These are phyloP conservation scores for Chaetomium globosum DNA, from an alignment of 2,329 filamentous ascomycete species.

Conservation along the genomic window DNA sequence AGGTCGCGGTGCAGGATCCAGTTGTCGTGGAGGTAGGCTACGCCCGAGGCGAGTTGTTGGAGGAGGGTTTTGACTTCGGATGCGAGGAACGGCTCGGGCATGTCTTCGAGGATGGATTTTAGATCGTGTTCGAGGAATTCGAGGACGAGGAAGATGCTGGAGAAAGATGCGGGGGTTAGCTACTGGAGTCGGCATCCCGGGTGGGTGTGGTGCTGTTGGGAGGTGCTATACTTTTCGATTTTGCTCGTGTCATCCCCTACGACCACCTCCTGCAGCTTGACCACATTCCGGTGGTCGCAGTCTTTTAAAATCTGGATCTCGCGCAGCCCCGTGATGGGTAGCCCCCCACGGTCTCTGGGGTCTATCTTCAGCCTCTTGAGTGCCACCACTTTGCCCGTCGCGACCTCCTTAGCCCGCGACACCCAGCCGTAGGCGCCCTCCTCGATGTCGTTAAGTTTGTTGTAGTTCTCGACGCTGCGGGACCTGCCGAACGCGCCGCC, in stretches of 20 bases:
- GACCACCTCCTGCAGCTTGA: slow-evolving; percentile 80
- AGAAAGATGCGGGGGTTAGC: neutral
- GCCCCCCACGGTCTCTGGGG: slow-evolving; percentile 68
- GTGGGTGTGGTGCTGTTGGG: neutral
- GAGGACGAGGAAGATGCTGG: slow-evolving; percentile 88
- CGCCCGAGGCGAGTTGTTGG: slow-evolving; percentile 76
- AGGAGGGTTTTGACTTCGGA: slow-evolving; percentile 92
- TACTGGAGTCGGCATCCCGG: neutral
- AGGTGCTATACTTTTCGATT: slow-evolving; percentile 54
- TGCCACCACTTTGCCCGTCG: slow-evolving; percentile 79
- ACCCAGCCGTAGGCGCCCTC: slow-evolving; percentile 97
- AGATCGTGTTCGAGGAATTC: slow-evolving; percentile 98
- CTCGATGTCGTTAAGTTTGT: slow-evolving; percentile 94
- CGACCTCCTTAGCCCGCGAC: slow-evolving; percentile 74
- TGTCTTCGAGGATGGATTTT: slow-evolving; percentile 87
- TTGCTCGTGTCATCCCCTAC: slow-evolving; percentile 64
- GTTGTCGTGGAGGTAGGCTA: slow-evolving; percentile 82
- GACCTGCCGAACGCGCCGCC: slow-evolving; percentile 67
- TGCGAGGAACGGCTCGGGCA: slow-evolving; percentile 89
- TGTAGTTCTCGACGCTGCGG: slow-evolving; percentile 82
- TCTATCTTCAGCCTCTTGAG: slow-evolving; percentile 94
- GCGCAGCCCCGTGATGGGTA: slow-evolving; percentile 87
- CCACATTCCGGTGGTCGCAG: slow-evolving; percentile 79
- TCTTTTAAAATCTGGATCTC: slow-evolving; percentile 91
- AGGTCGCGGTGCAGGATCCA: slow-evolving; percentile 94